phyloP scores from a whole-genome alignment of 495 filamentous ascomycete genomes.

The Cercophora newfieldiana region DNA sequence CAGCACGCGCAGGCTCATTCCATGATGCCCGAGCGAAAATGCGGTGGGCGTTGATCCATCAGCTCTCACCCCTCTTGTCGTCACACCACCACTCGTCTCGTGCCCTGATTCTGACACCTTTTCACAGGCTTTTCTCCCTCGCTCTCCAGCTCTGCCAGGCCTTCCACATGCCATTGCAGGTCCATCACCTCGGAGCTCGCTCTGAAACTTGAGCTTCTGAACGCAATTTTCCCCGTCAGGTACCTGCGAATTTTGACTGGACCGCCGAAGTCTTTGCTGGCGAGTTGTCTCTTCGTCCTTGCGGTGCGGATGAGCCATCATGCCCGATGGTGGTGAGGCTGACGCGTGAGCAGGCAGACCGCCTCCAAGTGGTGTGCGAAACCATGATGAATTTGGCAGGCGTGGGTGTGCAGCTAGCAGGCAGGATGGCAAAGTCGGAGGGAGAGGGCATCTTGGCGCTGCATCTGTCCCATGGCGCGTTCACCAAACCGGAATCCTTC shows the following conservation, averaged over 20 bases:
- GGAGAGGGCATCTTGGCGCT: background rate
- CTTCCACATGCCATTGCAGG: background rate
- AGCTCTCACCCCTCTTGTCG: constrained; percentile 1
- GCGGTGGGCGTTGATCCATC: constrained; percentile 14
- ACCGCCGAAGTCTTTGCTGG: background rate
- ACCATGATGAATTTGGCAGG: background rate
- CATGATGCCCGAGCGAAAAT: background rate
- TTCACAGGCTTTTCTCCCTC: background rate
- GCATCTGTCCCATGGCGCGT: background rate
- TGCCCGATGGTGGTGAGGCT: background rate
- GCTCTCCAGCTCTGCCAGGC: background rate
- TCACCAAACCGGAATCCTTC: background rate
- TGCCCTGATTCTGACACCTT: background rate
- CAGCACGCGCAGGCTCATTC: constrained; percentile 15
- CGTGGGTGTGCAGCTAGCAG: background rate
- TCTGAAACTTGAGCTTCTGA: background rate
- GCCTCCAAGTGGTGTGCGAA: background rate
- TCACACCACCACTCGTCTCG: constrained; percentile 18
- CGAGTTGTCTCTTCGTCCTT: background rate
- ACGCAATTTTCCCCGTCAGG: background rate
- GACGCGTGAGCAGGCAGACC: constrained; percentile 1
- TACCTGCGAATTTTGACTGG: background rate
- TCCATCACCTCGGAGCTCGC: background rate
- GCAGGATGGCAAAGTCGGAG: background rate
- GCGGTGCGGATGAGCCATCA: background rate